Evolutionary conservation across 2,329 filamentous ascomycete species (phyloP).

Genomic region (Exophiala phaeomuriformis): DNA sequence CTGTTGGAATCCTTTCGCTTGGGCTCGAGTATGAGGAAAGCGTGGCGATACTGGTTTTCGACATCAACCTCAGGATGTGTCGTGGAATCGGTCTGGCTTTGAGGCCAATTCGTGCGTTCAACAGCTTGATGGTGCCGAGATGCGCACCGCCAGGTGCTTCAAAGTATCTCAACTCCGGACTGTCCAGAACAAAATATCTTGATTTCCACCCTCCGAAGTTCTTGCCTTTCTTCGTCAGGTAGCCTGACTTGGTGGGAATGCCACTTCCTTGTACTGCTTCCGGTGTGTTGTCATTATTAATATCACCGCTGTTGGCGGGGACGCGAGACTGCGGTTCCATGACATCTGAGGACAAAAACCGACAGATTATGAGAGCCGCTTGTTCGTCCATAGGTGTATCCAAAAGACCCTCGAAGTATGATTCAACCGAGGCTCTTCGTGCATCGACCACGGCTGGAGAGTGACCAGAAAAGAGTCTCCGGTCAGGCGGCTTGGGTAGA

Average conservation of each 20-base stretch:
- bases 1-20: slow-evolving; percentile 91
- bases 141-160: slow-evolving; percentile 85
- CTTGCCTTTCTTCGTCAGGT: slow-evolving; percentile 93
- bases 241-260: slow-evolving; percentile 71
- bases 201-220: slow-evolving; percentile 99
- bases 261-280: slow-evolving; percentile 48
- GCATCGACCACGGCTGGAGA: slow-evolving; percentile 90
- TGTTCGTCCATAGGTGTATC: slow-evolving; percentile 72
- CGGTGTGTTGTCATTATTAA: slow-evolving; percentile 28
- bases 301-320: slow-evolving; percentile 27
- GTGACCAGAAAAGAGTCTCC: slow-evolving; percentile 81
- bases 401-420: slow-evolving; percentile 77
- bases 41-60: slow-evolving; percentile 93
- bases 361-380: slow-evolving; percentile 74
- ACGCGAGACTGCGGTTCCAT: slow-evolving; percentile 42
- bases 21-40: slow-evolving; percentile 87
- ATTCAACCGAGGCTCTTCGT: slow-evolving; percentile 68
- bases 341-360: slow-evolving; percentile 67
- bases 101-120: slow-evolving; percentile 91
- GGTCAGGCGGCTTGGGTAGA: slow-evolving; percentile 70
- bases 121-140: slow-evolving; percentile 85
- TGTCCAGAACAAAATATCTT: slow-evolving; percentile 62
- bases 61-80: slow-evolving; percentile 56
- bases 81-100: slow-evolving; percentile 39
- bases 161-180: slow-evolving; percentile 74